A percentile compares a stretch with the other conserved stretches of the same genome.
phyloP scores from a whole-genome alignment of 169 alveolate species.

The Plasmodium gallinaceum region DNA sequence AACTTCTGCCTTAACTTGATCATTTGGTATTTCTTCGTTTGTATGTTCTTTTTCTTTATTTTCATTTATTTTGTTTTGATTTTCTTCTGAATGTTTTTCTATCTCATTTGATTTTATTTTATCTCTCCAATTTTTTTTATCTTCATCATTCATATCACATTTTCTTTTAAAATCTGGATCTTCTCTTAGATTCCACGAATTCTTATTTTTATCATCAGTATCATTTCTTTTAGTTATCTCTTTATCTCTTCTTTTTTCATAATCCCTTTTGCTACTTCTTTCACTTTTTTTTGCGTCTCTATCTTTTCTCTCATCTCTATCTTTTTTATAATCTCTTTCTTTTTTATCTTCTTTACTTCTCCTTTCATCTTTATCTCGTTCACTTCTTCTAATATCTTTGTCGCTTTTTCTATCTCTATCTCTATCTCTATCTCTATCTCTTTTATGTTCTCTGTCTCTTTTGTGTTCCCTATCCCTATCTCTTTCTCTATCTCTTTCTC shows the following conservation, averaged over 20 bases:
- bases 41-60: conserved; percentile 37
- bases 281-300: conserved; percentile 25
- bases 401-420: conserved; percentile 72
- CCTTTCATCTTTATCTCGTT: conserved; percentile 15
- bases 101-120: conserved; percentile 6
- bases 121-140: neutral
- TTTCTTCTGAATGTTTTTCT: conserved; percentile 11
- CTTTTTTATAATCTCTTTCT: conserved; percentile 19
- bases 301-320: conserved; percentile 31
- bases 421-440: conserved; percentile 80
- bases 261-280: conserved; percentile 34
- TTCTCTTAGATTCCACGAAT: conserved; percentile 22
- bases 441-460: conserved; percentile 70
- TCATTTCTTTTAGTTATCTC: conserved; percentile 22
- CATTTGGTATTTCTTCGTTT: conserved; percentile 22
- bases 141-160: conserved; percentile 13
- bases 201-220: conserved; percentile 24
- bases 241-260: conserved; percentile 56
- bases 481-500: conserved; percentile 15
- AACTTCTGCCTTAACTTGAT: conserved; percentile 20
- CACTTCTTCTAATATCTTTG: conserved; percentile 21
- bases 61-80: conserved; percentile 30
- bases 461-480: conserved; percentile 57
- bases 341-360: conserved; percentile 16
- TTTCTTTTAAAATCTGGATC: conserved; percentile 19